phyloP scores from a whole-genome alignment of 108 stramenopile genomes.

The Discostella stelligeroides region DNA sequence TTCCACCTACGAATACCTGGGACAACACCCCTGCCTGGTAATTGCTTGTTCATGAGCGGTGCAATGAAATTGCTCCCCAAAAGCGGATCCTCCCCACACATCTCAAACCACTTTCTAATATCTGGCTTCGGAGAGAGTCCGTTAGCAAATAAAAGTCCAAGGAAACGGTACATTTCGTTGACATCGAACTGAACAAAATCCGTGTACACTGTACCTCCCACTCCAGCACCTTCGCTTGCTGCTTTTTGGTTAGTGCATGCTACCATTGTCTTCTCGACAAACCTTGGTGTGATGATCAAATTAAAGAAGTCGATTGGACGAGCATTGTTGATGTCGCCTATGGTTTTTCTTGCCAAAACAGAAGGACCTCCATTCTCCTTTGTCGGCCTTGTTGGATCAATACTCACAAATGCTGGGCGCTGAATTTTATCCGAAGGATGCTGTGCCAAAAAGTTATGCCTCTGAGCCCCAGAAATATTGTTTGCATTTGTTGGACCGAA shows the following conservation, averaged over 20 bases:
- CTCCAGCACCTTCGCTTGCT: neutral
- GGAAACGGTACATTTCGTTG: constrained; percentile 9
- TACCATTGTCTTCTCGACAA: neutral
- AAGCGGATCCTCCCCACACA: neutral
- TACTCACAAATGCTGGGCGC: neutral
- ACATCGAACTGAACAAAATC: constrained; percentile 19
- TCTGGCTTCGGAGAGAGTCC: constrained; percentile 11
- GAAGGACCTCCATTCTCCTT: neutral
- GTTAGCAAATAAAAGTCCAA: constrained; percentile 11
- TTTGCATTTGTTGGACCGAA: constrained; percentile 5
- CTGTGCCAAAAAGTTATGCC: neutral
- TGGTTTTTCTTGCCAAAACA: no score
- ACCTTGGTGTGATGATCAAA: neutral
- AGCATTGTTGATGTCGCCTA: neutral
- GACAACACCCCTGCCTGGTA: neutral
- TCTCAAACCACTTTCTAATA: neutral
- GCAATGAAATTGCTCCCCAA: constrained; percentile 2
- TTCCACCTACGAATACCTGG: neutral
- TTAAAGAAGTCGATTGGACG: neutral
- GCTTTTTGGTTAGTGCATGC: neutral
- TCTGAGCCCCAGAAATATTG: neutral
- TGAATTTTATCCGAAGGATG: neutral
- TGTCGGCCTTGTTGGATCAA: no score
- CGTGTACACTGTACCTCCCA: neutral
- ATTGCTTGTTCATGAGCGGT: neutral